Base-by-base conservation (phyloP, 2,329 filamentous ascomycete species). In the Paraphoma chrysanthemicola region DNA sequence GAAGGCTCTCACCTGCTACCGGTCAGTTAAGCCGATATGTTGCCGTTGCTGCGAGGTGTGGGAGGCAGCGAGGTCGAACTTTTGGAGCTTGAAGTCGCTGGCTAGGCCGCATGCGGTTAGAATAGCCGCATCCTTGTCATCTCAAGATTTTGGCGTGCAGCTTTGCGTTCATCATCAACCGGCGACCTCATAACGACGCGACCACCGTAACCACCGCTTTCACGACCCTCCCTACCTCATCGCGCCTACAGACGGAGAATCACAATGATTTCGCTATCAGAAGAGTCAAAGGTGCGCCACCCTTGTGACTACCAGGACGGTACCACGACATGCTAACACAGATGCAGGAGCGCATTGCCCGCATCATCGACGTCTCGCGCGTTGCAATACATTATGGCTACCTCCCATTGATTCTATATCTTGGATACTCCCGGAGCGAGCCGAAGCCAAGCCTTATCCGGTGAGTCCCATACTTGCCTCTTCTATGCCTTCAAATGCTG, bases 341-440 rank as follows among this genome's bases (percentile, higher is more conserved):
- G 6, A 30, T 51, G 52, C 71, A 97, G 94, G 95, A 99, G 89
- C 93, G 95, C 85, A 97, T 99, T 81, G 89, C 91, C 74, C 94
- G 93, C 85, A 86, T 98, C 82, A 95, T 99, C 78, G 95, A 98
- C 80, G 83, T 97, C 78, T 95, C 93, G 61, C 88, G 93, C 73
- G 89, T 97, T 72, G 93, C 91, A 57, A 90, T 99, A 75, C 95
- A 99, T 83, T 99, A 98, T 84, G 95, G 95, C 78, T 99, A 98
- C 80, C 87, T 99, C 56, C 95, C 95, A 70, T 81, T 99, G 79
- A 96, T 99, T 77, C 86, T 99, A 79, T 99, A 98, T 80, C 90
- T 99, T 71, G 95, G 94, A 70, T 98, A 97, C 83, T 96, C 94
- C 53, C 90, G 91, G 78, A 98, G 93, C 83, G 90, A 94, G 78